Percentiles rank a stretch among this genome's conserved stretches.
phyloP scores from a whole-genome alignment of 2,329 filamentous ascomycete species.

The Aureobasidium pullulans region DNA sequence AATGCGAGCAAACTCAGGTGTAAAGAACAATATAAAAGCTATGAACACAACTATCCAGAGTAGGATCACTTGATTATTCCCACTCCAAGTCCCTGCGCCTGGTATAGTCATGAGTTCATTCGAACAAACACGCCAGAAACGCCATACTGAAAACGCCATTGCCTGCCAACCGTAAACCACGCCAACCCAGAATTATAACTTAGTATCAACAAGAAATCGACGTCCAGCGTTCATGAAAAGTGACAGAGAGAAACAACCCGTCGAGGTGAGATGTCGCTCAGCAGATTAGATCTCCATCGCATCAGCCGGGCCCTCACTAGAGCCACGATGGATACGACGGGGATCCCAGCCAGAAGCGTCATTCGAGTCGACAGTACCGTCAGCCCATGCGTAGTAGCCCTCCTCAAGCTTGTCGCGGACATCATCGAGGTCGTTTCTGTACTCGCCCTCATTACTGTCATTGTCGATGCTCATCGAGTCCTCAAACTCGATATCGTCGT shows the following conservation, averaged over 20 bases:
- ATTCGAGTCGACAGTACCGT: slow-evolving; percentile 21
- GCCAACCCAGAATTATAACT: background rate
- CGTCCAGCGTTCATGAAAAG: slow-evolving; percentile 8
- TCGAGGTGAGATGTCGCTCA: background rate
- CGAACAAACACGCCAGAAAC: background rate
- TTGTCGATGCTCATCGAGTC: slow-evolving; percentile 14
- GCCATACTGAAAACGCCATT: background rate
- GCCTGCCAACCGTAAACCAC: background rate
- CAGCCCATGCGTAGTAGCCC: slow-evolving; percentile 21
- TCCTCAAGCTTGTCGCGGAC: slow-evolving; percentile 27
- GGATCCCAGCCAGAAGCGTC: slow-evolving; percentile 16
- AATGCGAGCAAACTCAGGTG: background rate
- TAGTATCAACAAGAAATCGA: slow-evolving; percentile 9
- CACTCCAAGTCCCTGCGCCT: background rate
- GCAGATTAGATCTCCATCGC: slow-evolving; percentile 17
- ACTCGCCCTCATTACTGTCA: slow-evolving; percentile 27
- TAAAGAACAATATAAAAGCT: background rate
- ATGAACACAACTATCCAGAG: slow-evolving; percentile 4
- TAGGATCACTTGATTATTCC: background rate
- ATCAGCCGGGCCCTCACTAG: slow-evolving; percentile 17
- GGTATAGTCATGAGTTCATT: background rate
- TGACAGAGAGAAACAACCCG: background rate
- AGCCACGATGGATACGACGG: slow-evolving; percentile 14
- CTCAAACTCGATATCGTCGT: slow-evolving; percentile 26
- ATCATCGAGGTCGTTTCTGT: slow-evolving; percentile 28